Evolutionary conservation across 2,329 filamentous ascomycete genomes (phyloP).

Genomic region (Talaromyces funiculosus): DNA sequence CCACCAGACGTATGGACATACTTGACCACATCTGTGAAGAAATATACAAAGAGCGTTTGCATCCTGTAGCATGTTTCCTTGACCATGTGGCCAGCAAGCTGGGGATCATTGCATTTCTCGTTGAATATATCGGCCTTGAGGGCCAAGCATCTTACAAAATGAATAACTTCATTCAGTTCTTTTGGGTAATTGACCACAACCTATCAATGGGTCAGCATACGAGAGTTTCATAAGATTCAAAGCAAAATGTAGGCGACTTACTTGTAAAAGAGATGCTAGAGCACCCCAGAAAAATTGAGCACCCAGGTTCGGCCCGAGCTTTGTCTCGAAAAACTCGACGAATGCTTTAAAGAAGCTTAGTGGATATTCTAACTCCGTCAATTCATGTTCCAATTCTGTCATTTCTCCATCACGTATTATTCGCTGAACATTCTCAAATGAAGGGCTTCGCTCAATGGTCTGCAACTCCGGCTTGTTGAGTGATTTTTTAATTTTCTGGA

Average conservation of each 20-base stretch:
- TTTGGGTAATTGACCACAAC: not conserved
- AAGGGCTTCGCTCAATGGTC: not conserved
- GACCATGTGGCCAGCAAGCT: not conserved
- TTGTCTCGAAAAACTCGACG: not conserved
- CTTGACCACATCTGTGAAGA: not conserved
- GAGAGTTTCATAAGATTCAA: not conserved
- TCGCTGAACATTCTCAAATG: not conserved
- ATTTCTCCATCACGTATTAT: not conserved
- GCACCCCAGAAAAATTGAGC: not conserved
- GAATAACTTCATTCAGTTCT: not conserved
- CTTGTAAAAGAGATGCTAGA: not conserved
- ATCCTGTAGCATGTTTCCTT: not conserved
- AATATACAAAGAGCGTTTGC: not conserved
- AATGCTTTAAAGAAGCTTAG: not conserved
- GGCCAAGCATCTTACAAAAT: not conserved
- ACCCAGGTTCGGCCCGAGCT: not conserved
- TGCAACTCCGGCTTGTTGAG: not conserved
- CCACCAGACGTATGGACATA: not conserved
- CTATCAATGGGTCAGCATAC: not conserved
- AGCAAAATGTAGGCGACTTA: not conserved
- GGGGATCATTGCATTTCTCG: not conserved
- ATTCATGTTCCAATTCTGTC: not conserved
- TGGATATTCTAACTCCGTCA: not conserved
- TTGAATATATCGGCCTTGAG: not conserved
- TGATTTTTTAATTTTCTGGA: not conserved